Conservation (phyloP, 2,329 filamentous ascomycete species). For the Dryadomyces sulphureus region DNA sequence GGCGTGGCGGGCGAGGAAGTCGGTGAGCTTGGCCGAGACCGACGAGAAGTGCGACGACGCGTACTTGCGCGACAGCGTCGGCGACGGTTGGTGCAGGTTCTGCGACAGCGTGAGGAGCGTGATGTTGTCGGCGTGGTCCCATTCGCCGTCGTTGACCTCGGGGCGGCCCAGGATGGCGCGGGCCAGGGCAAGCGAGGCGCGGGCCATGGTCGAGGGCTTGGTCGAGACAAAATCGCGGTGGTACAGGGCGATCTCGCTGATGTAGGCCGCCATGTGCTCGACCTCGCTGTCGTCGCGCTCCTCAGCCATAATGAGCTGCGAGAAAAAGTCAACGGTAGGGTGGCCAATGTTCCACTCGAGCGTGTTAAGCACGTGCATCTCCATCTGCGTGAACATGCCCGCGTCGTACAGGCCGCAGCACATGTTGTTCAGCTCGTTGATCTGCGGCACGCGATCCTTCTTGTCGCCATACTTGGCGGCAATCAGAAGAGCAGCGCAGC, state of each 20-base stretch:
- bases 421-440: slow-evolving; percentile 96
- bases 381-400: slow-evolving; percentile 99
- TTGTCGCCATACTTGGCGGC: slow-evolving; percentile 98
- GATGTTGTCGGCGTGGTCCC: slow-evolving; percentile 57
- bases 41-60: slow-evolving; percentile 36
- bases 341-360: slow-evolving; percentile 93
- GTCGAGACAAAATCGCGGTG: slow-evolving; percentile 94
- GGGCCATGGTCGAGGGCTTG: slow-evolving; percentile 78
- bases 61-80: slow-evolving; percentile 45
- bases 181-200: slow-evolving; percentile 72
- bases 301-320: slow-evolving; percentile 74
- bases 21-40: slow-evolving; percentile 39
- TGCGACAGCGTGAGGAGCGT: slow-evolving; percentile 47
- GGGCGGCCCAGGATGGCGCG: slow-evolving; percentile 72
- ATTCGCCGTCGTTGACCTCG: slow-evolving; percentile 61
- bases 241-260: slow-evolving; percentile 89
- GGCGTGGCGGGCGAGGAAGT: slow-evolving; percentile 45
- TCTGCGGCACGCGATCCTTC: slow-evolving; percentile 96
- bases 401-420: slow-evolving; percentile 97
- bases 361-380: slow-evolving; percentile 98
- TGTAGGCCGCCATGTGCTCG: slow-evolving; percentile 87
- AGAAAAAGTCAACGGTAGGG: slow-evolving; percentile 87
- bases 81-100: slow-evolving; percentile 42
- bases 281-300: slow-evolving; percentile 69
- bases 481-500: slow-evolving; percentile 88